phyloP scores from a whole-genome alignment of 2,329 filamentous ascomycete genomes.

The Ophiocordyceps camponoti-floridani region DNA sequence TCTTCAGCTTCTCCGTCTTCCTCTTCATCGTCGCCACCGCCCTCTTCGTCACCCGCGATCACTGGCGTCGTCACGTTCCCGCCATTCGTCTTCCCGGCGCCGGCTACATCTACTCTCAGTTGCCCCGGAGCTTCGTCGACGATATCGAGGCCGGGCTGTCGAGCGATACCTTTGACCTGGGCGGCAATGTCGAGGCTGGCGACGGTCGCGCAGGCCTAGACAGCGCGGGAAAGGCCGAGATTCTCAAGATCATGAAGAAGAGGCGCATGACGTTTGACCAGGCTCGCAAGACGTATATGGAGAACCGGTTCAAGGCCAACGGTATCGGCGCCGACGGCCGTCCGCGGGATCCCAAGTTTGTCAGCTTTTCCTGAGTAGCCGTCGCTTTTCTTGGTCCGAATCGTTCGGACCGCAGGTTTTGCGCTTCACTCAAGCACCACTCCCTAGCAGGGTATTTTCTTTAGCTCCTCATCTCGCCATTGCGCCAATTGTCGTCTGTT shows the following conservation, averaged over 20 bases:
- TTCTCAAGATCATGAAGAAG: slow-evolving; percentile 81
- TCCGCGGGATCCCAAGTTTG: slow-evolving; percentile 85
- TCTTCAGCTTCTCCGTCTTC: slow-evolving; percentile 60
- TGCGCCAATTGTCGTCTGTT: neutral
- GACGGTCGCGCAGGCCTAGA: slow-evolving; percentile 72
- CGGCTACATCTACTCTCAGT: slow-evolving; percentile 55
- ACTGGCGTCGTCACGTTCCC: slow-evolving; percentile 58
- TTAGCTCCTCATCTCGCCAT: neutral
- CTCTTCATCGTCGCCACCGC: slow-evolving; percentile 54
- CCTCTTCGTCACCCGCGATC: slow-evolving; percentile 63
- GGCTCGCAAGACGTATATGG: slow-evolving; percentile 70
- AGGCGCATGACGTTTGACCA: slow-evolving; percentile 75
- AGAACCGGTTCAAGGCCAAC: slow-evolving; percentile 70
- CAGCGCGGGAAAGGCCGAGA: slow-evolving; percentile 59
- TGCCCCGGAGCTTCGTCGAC: slow-evolving; percentile 59
- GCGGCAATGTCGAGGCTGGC: slow-evolving; percentile 59
- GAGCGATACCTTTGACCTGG: slow-evolving; percentile 67
- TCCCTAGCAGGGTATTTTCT: neutral
- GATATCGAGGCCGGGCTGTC: slow-evolving; percentile 82
- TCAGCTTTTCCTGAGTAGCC: slow-evolving; percentile 48
- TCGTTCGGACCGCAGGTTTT: neutral
- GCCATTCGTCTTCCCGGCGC: slow-evolving; percentile 34
- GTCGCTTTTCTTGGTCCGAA: neutral
- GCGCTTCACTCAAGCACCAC: neutral
- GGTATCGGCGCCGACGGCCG: slow-evolving; percentile 77